A percentile compares a stretch with the other conserved stretches of the same genome.
phyloP scores from a whole-genome alignment of 441 rosid species.

The Erodium trifolium region DNA sequence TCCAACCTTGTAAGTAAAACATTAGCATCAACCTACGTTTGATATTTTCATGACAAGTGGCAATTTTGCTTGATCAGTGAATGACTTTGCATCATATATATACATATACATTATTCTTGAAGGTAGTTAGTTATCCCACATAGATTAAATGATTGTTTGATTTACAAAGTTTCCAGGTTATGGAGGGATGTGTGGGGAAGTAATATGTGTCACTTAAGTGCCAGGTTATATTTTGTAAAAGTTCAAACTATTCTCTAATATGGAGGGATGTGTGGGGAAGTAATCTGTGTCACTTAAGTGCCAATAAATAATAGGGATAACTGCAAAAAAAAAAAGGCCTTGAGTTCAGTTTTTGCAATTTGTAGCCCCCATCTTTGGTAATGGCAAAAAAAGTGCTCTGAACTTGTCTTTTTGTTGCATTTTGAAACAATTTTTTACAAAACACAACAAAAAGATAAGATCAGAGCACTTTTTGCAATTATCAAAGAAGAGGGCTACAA shows the following conservation, averaged over 20 bases:
- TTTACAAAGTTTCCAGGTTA: neutral
- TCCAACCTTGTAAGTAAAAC: neutral
- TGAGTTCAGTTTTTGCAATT: too few relatives aligned
- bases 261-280: neutral
- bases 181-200: neutral
- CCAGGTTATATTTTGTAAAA: neutral
- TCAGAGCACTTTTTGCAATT: too few relatives aligned
- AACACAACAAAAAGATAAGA: too few relatives aligned
- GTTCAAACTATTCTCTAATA: neutral
- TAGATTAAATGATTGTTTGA: neutral
- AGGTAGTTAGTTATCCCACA: neutral
- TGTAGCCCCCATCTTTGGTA: too few relatives aligned
- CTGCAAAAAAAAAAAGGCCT: too few relatives aligned
- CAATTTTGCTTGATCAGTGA: too few relatives aligned
- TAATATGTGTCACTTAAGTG: neutral
- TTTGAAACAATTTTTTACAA: too few relatives aligned
- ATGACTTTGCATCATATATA: too few relatives aligned
- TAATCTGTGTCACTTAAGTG: neutral
- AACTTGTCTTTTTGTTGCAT: too few relatives aligned
- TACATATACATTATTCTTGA: neutral
- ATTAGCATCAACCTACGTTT: neutral
- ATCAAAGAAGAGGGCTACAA: too few relatives aligned
- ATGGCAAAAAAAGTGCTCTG: too few relatives aligned
- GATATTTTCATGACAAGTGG: neutral
- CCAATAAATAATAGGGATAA: neutral